Evolutionary conservation across 2,329 filamentous ascomycete species (phyloP).

Genomic region (Pestalotiopsis sp.): DNA sequence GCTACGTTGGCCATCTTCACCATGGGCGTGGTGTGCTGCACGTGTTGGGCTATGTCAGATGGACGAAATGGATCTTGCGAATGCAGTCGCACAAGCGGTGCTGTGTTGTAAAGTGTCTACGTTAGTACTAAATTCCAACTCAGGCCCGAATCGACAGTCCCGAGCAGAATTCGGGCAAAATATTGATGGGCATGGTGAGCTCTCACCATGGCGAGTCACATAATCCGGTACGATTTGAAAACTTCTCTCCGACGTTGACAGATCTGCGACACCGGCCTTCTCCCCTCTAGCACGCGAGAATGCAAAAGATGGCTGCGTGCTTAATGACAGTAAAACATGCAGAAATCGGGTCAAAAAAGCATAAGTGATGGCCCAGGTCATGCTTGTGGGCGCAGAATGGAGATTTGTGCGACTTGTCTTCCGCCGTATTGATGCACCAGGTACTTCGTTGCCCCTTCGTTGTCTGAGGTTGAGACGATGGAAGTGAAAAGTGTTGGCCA

Average conservation of each 20-base stretch:
- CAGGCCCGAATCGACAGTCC: background rate
- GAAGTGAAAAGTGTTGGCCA: background rate
- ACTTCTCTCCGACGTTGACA: background rate
- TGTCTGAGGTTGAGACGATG: background rate
- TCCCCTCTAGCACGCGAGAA: background rate
- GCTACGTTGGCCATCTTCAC: background rate
- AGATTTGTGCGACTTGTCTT: background rate
- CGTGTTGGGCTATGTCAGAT: conserved; percentile 8
- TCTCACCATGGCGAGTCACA: conserved; percentile 4
- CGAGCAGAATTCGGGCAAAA: background rate
- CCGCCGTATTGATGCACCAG: background rate
- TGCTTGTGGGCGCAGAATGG: background rate
- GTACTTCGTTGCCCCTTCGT: background rate
- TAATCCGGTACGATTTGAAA: conserved; percentile 9
- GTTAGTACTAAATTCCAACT: background rate
- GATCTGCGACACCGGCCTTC: background rate
- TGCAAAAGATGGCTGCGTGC: background rate
- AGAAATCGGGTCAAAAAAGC: background rate
- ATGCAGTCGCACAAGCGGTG: conserved; percentile 5
- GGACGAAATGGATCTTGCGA: conserved; percentile 9
- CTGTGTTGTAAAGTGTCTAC: background rate
- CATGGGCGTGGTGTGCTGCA: conserved; percentile 1
- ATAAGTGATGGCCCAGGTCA: background rate
- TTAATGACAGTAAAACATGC: background rate
- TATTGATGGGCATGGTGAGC: background rate